These are phyloP conservation scores for Leccinum sublutescens DNA, from an alignment of 768 basidiomycete species.

Conservation along the genomic window DNA sequence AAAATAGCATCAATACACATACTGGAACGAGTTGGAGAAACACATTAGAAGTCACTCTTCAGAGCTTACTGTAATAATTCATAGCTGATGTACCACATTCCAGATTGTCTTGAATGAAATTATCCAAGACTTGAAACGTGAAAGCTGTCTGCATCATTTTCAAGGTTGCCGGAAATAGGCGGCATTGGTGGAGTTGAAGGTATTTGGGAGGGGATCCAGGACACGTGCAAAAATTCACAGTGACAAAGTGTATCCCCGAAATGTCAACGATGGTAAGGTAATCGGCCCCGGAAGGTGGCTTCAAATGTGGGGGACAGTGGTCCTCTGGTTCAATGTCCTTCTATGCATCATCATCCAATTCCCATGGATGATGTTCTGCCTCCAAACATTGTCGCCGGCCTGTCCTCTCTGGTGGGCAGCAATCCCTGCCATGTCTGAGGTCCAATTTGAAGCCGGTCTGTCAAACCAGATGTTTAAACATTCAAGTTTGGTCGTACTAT, in stretches of 20 bases:
- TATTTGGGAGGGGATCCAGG: neutral
- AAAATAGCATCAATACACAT: neutral
- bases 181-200: neutral
- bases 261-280: neutral
- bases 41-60: neutral
- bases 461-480: neutral
- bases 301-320: neutral
- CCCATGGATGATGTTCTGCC: neutral
- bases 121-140: neutral
- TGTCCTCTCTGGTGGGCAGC: neutral
- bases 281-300: neutral
- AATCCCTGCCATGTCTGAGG: neutral
- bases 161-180: neutral
- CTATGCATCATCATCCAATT: neutral
- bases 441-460: neutral
- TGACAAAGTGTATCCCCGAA: neutral
- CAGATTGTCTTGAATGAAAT: constrained; percentile 4
- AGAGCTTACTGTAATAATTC: constrained; percentile 11
- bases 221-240: neutral
- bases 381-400: neutral
- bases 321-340: neutral
- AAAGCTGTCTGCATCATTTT: neutral
- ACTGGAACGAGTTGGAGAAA: constrained; percentile 8
- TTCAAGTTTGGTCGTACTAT: neutral
- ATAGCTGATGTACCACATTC: constrained; percentile 12